Evolutionary conservation across 75 land plant species (phyloP).

Genomic region (Pseudotsuga menziesii): DNA sequence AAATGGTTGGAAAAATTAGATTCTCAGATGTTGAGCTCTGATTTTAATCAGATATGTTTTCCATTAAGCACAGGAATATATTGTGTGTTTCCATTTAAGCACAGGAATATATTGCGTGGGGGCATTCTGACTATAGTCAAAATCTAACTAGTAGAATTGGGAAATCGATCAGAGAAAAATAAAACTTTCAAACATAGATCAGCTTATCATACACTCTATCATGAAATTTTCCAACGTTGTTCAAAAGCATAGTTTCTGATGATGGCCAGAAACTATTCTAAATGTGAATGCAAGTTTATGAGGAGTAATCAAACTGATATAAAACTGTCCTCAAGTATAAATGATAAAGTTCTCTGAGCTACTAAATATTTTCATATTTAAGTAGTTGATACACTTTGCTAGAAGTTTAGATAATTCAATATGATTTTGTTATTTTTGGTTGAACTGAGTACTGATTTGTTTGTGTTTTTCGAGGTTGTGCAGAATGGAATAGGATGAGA

Average conservation of each 20-base stretch:
- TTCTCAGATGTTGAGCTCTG: conserved; percentile 23
- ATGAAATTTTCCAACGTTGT: too few species aligned
- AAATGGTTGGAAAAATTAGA: too few species aligned
- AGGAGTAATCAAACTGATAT: too few species aligned
- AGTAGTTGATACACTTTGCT: neutral
- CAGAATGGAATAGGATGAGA: conserved; percentile 50
- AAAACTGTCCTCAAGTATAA: too few species aligned
- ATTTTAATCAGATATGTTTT: conserved; percentile 54
- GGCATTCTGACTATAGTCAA: conserved; percentile 71
- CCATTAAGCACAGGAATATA: too few species aligned
- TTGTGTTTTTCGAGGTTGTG: conserved; percentile 12
- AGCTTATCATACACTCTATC: too few species aligned
- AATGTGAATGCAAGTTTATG: too few species aligned
- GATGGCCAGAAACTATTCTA: too few species aligned
- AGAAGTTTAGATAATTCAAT: neutral
- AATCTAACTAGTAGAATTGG: conserved; percentile 25
- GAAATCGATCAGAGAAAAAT: too few species aligned
- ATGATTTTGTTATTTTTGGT: neutral
- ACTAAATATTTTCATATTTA: neutral
- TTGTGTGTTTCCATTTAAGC: too few species aligned
- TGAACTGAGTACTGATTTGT: neutral
- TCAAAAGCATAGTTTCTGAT: too few species aligned
- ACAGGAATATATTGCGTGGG: conserved; percentile 72
- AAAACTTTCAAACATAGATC: neutral
- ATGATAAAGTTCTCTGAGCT: neutral